phyloP scores from a whole-genome alignment of 1,284 basidiomycete genomes.

The Cryptococcus depauperatus region DNA sequence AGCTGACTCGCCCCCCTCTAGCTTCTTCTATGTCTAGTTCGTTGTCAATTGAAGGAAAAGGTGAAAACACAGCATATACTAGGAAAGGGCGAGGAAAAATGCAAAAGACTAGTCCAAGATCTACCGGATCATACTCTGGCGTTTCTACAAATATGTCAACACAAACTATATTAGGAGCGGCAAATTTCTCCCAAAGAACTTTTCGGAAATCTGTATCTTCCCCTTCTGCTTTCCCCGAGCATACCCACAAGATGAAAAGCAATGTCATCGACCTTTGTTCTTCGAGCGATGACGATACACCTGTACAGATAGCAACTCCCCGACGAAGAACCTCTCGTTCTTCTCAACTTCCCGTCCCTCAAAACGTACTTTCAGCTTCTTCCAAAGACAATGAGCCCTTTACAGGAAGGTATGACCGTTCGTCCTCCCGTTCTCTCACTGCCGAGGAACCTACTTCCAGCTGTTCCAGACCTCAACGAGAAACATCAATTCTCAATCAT shows the following conservation, averaged over 20 bases:
- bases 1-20: conserved; percentile 2
- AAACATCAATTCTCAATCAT: background rate
- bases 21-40: background rate
- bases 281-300: background rate
- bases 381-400: background rate
- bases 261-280: background rate
- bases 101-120: background rate
- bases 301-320: background rate
- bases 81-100: background rate
- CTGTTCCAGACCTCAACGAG: background rate
- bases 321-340: background rate
- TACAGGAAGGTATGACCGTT: background rate
- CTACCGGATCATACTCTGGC: background rate
- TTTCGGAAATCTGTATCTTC: conserved; percentile 10
- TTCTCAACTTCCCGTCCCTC: background rate
- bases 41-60: background rate
- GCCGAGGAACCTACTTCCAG: background rate
- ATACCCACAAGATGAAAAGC: background rate
- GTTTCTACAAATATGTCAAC: background rate
- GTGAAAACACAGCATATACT: background rate
- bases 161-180: background rate
- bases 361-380: background rate
- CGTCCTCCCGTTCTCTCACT: background rate
- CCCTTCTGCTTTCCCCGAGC: conserved; percentile 5
- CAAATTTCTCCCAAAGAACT: background rate